These are phyloP conservation scores for Quercus bicolor DNA, from an alignment of 306 rosid genomes.

Conservation along the genomic window DNA sequence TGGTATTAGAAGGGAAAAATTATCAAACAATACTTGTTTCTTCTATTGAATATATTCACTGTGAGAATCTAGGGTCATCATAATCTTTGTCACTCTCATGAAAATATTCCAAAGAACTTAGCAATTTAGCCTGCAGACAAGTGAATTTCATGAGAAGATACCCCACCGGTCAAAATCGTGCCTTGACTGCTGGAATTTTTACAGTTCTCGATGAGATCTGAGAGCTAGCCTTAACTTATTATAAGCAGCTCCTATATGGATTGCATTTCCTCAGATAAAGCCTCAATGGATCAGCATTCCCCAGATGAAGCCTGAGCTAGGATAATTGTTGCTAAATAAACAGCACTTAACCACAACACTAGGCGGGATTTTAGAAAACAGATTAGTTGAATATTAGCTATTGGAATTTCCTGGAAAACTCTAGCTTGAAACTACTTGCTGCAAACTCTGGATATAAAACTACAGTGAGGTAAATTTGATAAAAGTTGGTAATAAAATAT, in stretches of 20 bases:
- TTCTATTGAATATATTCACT: background rate
- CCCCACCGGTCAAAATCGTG: background rate
- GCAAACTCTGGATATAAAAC: background rate
- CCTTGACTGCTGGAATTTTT: background rate
- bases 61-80: background rate
- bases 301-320: conserved; percentile 13
- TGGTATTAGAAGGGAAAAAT: background rate
- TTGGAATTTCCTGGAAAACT: background rate
- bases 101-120: background rate
- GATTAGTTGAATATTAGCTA: background rate
- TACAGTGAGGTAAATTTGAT: background rate
- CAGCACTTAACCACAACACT: background rate
- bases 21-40: background rate
- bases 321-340: background rate
- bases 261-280: background rate
- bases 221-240: background rate
- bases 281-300: conserved; percentile 5
- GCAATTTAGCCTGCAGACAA: background rate
- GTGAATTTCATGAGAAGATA: background rate
- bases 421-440: background rate
- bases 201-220: background rate
- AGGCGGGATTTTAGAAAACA: background rate
- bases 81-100: background rate
- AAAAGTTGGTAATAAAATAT: background rate
- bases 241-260: background rate